A percentile compares a stretch with the other conserved stretches of the same genome.
Evolutionary conservation across 352 stramenopile species (phyloP).

Genomic region (Phytophthora ohioensis): DNA sequence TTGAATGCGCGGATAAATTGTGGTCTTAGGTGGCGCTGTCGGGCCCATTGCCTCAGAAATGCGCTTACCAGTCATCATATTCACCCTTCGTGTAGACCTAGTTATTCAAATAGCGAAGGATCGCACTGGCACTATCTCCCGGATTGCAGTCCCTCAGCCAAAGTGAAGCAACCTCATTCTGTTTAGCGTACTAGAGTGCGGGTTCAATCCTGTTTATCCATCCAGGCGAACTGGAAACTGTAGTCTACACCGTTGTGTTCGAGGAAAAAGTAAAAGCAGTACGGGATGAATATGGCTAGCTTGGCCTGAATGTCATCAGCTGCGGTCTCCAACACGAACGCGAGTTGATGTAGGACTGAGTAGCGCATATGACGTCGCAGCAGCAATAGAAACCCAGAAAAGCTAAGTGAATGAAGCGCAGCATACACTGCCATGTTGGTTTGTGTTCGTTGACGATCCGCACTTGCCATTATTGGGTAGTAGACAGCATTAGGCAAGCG

Average conservation of each 20-base stretch:
- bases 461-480: not conserved
- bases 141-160: too few relatives aligned
- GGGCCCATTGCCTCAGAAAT: too few relatives aligned
- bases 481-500: not conserved
- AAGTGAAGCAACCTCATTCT: too few relatives aligned
- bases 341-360: conserved; percentile 37
- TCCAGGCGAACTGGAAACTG: conserved; percentile 27
- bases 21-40: too few relatives aligned
- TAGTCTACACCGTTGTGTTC: conserved; percentile 35
- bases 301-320: conserved; percentile 34
- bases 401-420: conserved; percentile 24
- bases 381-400: conserved; percentile 13
- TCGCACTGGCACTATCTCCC: too few relatives aligned
- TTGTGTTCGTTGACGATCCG: not conserved
- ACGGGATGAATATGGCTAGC: conserved; percentile 37
- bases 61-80: too few relatives aligned
- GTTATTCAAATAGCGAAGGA: too few relatives aligned
- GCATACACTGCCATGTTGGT: conserved; percentile 20
- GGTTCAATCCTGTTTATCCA: not conserved
- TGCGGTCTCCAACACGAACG: conserved; percentile 40
- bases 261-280: conserved; percentile 43
- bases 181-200: too few relatives aligned
- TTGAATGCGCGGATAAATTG: too few relatives aligned
- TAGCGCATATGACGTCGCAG: conserved; percentile 26
- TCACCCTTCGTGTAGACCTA: too few relatives aligned